Percentiles rank a stretch among this genome's conserved stretches.
These are phyloP conservation scores for Leishmania aethiopica DNA, from an alignment of 208 protist genomes.

Conservation along the genomic window DNA sequence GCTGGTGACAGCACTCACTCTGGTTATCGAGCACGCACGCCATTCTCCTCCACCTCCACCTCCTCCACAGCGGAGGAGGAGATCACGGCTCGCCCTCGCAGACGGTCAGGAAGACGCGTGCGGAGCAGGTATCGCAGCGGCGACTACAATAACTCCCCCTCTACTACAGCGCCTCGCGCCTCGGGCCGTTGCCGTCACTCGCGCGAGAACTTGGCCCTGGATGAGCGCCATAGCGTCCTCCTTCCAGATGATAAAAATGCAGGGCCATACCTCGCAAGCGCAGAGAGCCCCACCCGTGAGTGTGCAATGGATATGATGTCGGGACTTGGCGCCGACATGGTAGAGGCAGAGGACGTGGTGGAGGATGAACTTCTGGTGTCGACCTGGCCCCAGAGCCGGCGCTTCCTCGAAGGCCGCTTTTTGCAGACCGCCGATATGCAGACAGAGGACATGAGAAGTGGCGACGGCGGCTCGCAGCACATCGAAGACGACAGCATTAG, in stretches of 20 bases:
- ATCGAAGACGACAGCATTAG: neutral
- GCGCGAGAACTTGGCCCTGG: neutral
- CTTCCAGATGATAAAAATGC: neutral
- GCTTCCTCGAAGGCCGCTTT: conserved; percentile 11
- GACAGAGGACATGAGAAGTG: neutral
- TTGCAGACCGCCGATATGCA: conserved; percentile 2
- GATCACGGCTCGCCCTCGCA: neutral
- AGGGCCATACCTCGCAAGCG: neutral
- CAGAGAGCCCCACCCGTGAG: neutral
- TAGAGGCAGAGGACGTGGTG: neutral
- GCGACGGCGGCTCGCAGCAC: neutral
- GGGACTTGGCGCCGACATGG: neutral
- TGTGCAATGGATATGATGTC: neutral
- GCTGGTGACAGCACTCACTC: neutral
- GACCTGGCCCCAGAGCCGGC: conserved; percentile 9
- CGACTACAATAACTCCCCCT: neutral
- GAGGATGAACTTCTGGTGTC: conserved; percentile 7
- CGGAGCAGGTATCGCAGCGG: neutral
- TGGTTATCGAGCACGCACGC: neutral
- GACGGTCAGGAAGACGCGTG: neutral
- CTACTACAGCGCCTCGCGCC: neutral
- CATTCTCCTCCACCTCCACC: neutral
- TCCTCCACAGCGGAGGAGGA: neutral
- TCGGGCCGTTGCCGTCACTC: neutral
- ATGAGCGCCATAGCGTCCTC: neutral